Evolutionary conservation across 2,329 filamentous ascomycete genomes (phyloP), one percentile per base, ranked within the genome.

Genomic region (Colletotrichum agaves): DNA sequence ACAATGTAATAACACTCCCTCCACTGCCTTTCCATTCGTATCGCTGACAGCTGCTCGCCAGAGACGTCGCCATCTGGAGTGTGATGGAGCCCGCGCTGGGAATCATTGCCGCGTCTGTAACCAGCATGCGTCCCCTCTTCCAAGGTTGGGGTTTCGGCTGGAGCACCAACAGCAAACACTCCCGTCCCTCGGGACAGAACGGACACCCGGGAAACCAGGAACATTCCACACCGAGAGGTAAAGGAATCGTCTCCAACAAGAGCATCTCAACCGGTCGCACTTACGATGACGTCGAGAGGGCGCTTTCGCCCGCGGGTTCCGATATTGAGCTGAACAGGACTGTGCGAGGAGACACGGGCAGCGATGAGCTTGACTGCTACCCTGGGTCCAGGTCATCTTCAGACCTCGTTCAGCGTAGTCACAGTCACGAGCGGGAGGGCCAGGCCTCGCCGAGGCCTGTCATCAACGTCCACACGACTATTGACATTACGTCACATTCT

Each of bases 71-170:
- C 15, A 73, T 75, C 10, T 76, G 74, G 70, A 77, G 74, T 4
- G 71, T 77, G 5, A 65, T 78, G 23, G 77, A 79, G 58, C 77
- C 77, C 4, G 71, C 75, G 1, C 70, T 79, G 0, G 77, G 76
- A 2, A 78, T 79, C 13, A 74, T 78, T 37, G 77, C 76, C 21
- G 77, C 75, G 12, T 76, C 73, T 41, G 71, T 75, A 12, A 74
- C 76, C 8, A 75, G 74, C 6, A 64, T 78, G 39, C 72, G 75
- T 0, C 76, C 77, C 6, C 73, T 78, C 12, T 75, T 78, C 61
- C 76, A 75, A 35, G 63, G 53, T 43, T 72, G 73, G 35, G 73
- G 72, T 5, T 71, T 76, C 35, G 72, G 73, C 35, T 57, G 70
- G 65, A 58, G 58, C 21, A 47, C 44, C 31, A 61, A 69, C 15